Evolutionary conservation across 2,329 filamentous ascomycete genomes (phyloP).

Genomic region (Zasmidium angulare): DNA sequence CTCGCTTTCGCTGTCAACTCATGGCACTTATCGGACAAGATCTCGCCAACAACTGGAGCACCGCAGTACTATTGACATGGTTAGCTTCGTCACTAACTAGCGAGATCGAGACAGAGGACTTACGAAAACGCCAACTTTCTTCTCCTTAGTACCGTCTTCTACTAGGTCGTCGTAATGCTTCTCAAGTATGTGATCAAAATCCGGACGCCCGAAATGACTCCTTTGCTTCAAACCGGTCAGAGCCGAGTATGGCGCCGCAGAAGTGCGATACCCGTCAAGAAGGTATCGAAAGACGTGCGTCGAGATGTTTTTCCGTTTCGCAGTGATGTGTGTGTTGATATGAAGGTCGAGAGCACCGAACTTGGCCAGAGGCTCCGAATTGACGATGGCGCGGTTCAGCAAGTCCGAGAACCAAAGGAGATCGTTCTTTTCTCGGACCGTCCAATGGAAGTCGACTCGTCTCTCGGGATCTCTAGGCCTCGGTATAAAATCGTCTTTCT

Average conservation of each 20-base stretch:
- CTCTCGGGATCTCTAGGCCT: slow-evolving; percentile 24
- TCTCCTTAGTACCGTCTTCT: slow-evolving; percentile 35
- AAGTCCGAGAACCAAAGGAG: slow-evolving; percentile 60
- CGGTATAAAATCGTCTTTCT: neutral
- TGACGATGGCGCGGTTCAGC: slow-evolving; percentile 50
- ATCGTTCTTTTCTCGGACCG: slow-evolving; percentile 57
- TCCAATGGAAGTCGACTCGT: slow-evolving; percentile 61
- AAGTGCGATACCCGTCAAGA: slow-evolving; percentile 57
- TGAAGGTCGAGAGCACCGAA: slow-evolving; percentile 50
- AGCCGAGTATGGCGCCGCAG: slow-evolving; percentile 52
- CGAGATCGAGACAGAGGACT: neutral
- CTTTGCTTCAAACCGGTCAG: slow-evolving; percentile 56
- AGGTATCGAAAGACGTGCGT: slow-evolving; percentile 58
- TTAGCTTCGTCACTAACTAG: neutral
- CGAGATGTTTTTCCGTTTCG: slow-evolving; percentile 54
- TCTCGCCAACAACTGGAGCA: slow-evolving; percentile 55
- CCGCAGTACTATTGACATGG: slow-evolving; percentile 48
- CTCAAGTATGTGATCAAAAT: slow-evolving; percentile 55
- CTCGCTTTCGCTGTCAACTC: slow-evolving; percentile 52
- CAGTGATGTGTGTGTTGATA: slow-evolving; percentile 58
- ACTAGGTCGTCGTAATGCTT: slow-evolving; percentile 57
- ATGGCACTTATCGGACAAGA: slow-evolving; percentile 56
- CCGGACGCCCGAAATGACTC: slow-evolving; percentile 56
- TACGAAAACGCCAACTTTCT: slow-evolving; percentile 54
- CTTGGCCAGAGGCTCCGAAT: slow-evolving; percentile 38